Evolutionary conservation across 495 filamentous ascomycete species (phyloP), one percentile per base, ranked within the genome.

Genomic region (Talaromyces trachyspermus): DNA sequence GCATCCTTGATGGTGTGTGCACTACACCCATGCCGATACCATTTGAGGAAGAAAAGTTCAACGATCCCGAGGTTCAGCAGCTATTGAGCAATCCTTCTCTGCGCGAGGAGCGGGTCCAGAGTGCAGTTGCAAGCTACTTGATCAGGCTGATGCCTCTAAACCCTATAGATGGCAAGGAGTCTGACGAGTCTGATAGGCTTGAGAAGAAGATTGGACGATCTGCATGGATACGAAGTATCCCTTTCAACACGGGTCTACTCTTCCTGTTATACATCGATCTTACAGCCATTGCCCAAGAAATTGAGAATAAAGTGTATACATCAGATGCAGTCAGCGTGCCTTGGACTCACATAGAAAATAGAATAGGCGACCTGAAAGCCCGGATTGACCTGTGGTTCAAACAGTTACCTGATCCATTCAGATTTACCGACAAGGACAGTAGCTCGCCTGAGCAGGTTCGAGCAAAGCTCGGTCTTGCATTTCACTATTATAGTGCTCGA

Each of bases 11-110:
- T 51, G 69, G 67, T 30, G 68, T 79, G 50, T 81, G 76, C 54
- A 78, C 77, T 36, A 70, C 74, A 3, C 78, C 82, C n/a, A 58
- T 83, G 51, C 81, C 82, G 2, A 46, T 76, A 11, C 76, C 79
- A 9, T 62, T 81, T 27, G 70, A 77, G 43, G 79, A 84, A 52
- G 73, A 79, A 3, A 51, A 59, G 12, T 54, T 76, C 23, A 55
- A 57, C 6, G 63, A 69, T 23, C 61, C 64, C 9, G 43, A 38
- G 1, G 61, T 62, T 6, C 43, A 59, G 5, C 55, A 65, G 43
- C 25, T 69, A 22, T 55, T 71, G 15, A 60, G 60, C 12, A 55
- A 69, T 17, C 39, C 54, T 4, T 35, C 52, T 3, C 10, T 65
- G 22, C 65, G 69, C n/a, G 63, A 69, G 22, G 62, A 71, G 6